A percentile compares a stretch with the other conserved stretches of the same genome.
phyloP scores from a whole-genome alignment of 179 eudicot genomes.

The Drosera spatulata region DNA sequence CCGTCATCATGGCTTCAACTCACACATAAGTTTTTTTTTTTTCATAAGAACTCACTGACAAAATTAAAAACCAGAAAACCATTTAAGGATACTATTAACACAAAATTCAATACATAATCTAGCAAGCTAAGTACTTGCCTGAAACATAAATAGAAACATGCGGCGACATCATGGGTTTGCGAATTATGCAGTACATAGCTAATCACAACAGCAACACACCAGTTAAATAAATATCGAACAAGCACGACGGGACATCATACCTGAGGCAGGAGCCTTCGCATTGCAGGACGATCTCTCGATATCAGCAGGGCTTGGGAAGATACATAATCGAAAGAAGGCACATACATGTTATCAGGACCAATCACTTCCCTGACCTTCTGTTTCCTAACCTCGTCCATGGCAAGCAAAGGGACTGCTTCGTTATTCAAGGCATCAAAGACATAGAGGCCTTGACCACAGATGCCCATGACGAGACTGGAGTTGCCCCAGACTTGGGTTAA shows the following conservation, averaged over 20 bases:
- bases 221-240: too few species aligned
- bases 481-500: conserved; percentile 93
- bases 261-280: conserved; percentile 51
- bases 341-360: conserved; percentile 76
- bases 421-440: conserved; percentile 53
- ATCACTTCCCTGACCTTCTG: conserved; percentile 46
- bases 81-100: too few species aligned
- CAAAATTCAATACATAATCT: too few species aligned
- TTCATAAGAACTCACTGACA: too few species aligned
- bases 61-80: too few species aligned
- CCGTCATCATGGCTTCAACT: too few species aligned
- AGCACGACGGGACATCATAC: background rate
- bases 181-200: too few species aligned
- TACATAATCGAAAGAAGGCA: conserved; percentile 69
- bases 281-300: conserved; percentile 86
- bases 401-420: conserved; percentile 28
- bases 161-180: too few species aligned
- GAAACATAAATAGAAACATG: too few species aligned
- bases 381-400: conserved; percentile 16
- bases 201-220: too few species aligned
- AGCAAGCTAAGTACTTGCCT: too few species aligned
- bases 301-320: conserved; percentile 59
- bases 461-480: conserved; percentile 66
- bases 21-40: too few species aligned
- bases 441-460: conserved; percentile 57